Percentiles rank a stretch among this genome's conserved stretches.
These are phyloP conservation scores for Leccinum ochraceum DNA, from an alignment of 768 basidiomycete genomes.

Conservation along the genomic window DNA sequence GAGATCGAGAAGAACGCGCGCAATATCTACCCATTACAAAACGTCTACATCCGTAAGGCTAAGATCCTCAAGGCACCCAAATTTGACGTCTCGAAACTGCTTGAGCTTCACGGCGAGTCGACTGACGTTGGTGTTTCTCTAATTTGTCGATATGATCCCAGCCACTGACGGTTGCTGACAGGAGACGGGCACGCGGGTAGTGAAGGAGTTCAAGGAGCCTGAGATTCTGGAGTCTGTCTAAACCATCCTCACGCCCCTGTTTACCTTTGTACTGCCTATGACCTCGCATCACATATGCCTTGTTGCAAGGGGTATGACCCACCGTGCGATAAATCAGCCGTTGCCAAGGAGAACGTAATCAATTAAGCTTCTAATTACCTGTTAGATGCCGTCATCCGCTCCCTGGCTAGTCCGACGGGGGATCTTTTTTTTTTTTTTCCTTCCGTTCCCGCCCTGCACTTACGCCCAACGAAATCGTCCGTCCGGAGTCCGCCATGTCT, in stretches of 20 bases:
- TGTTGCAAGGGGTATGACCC: conserved; percentile 29
- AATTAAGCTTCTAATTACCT: conserved; percentile 3
- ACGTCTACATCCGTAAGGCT: conserved; percentile 98
- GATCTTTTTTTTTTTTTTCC: conserved; percentile 1
- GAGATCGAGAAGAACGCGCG: conserved; percentile 99
- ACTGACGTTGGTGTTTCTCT: conserved; percentile 66
- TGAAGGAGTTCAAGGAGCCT: conserved; percentile 97
- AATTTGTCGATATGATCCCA: not conserved
- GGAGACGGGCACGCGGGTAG: conserved; percentile 94
- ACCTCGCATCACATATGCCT: conserved; percentile 32
- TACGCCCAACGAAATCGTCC: not conserved
- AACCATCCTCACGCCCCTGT: conserved; percentile 39
- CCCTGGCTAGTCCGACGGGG: not conserved
- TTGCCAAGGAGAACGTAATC: not conserved
- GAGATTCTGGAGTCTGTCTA: conserved; percentile 91
- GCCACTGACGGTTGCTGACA: conserved; percentile 33
- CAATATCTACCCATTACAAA: conserved; percentile 98
- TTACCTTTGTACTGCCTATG: conserved; percentile 41
- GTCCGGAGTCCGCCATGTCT: conserved; percentile 48
- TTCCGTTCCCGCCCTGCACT: conserved; percentile 2
- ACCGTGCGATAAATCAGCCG: conserved; percentile 5
- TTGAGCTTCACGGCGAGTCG: conserved; percentile 96
- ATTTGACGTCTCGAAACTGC: conserved; percentile 92
- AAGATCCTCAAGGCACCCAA: conserved; percentile 99
- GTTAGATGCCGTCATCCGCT: not conserved